Percentiles rank a stretch among this genome's conserved stretches.
These are phyloP conservation scores for Sutorius eximius DNA, from an alignment of 1,284 basidiomycete species.

Conservation along the genomic window DNA sequence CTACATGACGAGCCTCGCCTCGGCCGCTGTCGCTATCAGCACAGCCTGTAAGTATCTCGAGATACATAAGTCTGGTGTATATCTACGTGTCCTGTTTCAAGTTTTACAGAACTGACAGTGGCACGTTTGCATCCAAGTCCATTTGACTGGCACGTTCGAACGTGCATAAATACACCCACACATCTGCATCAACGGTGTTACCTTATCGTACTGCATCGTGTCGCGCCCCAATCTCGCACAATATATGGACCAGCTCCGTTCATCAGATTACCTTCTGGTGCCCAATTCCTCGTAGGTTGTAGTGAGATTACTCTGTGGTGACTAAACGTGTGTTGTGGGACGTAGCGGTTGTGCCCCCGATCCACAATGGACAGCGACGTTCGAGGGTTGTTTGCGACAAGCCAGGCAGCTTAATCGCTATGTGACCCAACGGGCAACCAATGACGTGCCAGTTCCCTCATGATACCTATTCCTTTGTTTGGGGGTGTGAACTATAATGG, in stretches of 20 bases:
- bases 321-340: background rate
- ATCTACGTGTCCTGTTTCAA: background rate
- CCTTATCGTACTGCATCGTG: background rate
- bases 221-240: background rate
- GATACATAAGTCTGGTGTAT: too few species aligned
- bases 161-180: too few species aligned
- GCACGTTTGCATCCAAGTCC: background rate
- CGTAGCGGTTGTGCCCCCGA: background rate
- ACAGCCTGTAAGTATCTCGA: background rate
- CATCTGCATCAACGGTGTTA: background rate
- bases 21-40: background rate
- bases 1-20: background rate
- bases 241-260: too few species aligned
- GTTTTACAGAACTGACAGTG: background rate
- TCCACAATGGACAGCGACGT: background rate
- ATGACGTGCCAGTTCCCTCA: too few species aligned
- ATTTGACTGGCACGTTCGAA: background rate
- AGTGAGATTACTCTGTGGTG: background rate
- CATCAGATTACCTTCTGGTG: background rate
- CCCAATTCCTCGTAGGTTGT: background rate
- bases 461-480: background rate
- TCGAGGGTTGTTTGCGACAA: background rate
- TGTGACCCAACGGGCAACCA: background rate
- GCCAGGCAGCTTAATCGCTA: background rate
- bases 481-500: too few species aligned